Evolutionary conservation across 2,329 filamentous ascomycete genomes (phyloP).

Genomic region (Xylaria sp.): DNA sequence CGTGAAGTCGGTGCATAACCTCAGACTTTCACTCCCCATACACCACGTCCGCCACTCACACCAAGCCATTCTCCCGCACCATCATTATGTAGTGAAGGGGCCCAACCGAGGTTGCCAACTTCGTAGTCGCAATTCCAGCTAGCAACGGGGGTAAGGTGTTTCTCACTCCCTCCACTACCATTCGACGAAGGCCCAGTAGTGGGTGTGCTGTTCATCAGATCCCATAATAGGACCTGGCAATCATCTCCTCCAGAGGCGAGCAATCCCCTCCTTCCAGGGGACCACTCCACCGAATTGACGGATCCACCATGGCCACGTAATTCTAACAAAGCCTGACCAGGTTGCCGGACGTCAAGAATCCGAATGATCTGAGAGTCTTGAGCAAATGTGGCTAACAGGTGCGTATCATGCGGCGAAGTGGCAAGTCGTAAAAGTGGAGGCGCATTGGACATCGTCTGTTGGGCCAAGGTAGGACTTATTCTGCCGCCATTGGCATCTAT

Average conservation of each 20-base stretch:
- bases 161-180: conserved; percentile 49
- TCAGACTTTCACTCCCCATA: conserved; percentile 63
- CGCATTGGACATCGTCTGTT: conserved; percentile 71
- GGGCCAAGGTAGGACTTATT: conserved; percentile 68
- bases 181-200: conserved; percentile 43
- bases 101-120: conserved; percentile 79
- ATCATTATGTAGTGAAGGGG: conserved; percentile 64
- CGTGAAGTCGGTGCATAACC: background rate
- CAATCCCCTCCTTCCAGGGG: conserved; percentile 75
- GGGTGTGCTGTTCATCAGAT: conserved; percentile 66
- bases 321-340: conserved; percentile 89
- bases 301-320: conserved; percentile 80
- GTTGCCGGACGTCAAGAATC: conserved; percentile 92
- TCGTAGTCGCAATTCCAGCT: conserved; percentile 85
- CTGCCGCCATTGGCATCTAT: conserved; percentile 53
- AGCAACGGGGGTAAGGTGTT: conserved; percentile 61
- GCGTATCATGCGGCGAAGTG: conserved; percentile 90
- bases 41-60: conserved; percentile 71
- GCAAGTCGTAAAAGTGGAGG: conserved; percentile 75
- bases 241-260: conserved; percentile 91
- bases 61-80: conserved; percentile 73
- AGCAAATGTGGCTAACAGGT: conserved; percentile 94
- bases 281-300: conserved; percentile 96
- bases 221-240: conserved; percentile 87
- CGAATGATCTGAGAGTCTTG: conserved; percentile 88